Percentiles rank a stretch among this genome's conserved stretches.
These are phyloP conservation scores for Centaurea solstitialis DNA, from an alignment of 129 eudicot species.

Conservation along the genomic window DNA sequence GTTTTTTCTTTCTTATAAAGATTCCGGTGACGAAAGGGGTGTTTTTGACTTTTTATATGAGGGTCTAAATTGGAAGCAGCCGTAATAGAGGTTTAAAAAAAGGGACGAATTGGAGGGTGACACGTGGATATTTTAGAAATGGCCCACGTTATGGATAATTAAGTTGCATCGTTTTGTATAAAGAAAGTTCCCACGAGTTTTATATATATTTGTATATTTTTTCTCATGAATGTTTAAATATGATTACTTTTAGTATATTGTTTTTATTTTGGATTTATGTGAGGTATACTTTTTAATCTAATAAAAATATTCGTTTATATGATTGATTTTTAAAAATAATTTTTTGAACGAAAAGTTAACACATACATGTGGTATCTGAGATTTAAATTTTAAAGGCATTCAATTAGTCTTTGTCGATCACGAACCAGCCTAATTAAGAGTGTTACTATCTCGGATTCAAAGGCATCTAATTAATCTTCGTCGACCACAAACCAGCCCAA, in stretches of 20 bases:
- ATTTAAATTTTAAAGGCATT: too few species aligned
- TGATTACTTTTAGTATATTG: neutral
- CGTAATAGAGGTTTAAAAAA: constrained; percentile 10
- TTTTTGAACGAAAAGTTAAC: too few species aligned
- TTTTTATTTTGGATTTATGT: neutral
- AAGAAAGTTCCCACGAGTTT: neutral
- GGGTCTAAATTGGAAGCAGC: constrained; percentile 7
- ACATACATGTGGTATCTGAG: too few species aligned
- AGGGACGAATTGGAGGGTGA: constrained; percentile 6
- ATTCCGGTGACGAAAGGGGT: constrained; percentile 22
- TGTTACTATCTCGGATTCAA: too few species aligned
- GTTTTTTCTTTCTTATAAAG: neutral
- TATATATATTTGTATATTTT: neutral
- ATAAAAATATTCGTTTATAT: too few species aligned
- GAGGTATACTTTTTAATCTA: too few species aligned
- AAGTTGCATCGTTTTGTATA: neutral
- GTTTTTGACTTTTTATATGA: constrained; percentile 23
- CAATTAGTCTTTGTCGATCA: too few species aligned
- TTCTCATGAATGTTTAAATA: neutral
- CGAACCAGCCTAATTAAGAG: too few species aligned
- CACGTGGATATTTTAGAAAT: constrained; percentile 19
- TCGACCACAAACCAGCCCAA: too few species aligned
- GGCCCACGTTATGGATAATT: constrained; percentile 18
- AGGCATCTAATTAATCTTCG: too few species aligned
- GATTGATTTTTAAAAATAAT: too few species aligned